Base-by-base conservation (phyloP, 2,329 filamentous ascomycete genomes). In the Tolypocladium nubicola region DNA sequence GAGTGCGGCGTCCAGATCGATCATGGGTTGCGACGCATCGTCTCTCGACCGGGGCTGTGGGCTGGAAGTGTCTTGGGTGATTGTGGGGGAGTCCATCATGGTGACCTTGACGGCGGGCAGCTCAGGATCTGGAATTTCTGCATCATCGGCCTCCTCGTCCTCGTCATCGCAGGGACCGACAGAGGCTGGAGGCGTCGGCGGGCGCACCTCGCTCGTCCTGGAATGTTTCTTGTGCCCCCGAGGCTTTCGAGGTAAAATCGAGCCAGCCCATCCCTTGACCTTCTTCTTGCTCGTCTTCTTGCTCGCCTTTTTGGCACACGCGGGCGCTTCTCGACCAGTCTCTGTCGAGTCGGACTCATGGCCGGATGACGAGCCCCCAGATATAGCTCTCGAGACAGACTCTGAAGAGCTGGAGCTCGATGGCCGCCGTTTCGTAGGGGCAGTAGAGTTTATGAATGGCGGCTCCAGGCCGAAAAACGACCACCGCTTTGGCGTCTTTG, bases 1-100 rank as follows among this genome's bases (percentile, higher is more conserved):
- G 1, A 97, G 79, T 33, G 93, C 94, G 21, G 92, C 93, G 73
- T 99, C 94, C 47, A 99, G 76, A 70, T 99, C 94, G 61, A 99
- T 95, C 70, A 97, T 87, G 9, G 89, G 86, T 66, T 85, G 89
- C 55, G 86, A 80, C 3, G 82, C 70, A 59, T 95, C 89, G 52
- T 86, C 83, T 10, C 83, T 78, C 4, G 61, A 58, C 21, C 65
- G 74, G 73, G 3, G 69, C 59, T 19, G 67, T 57, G 38, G 65
- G 58, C 40, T 68, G 61, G 40, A 19, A 40, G 19, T 26, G 16
- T 52, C 11, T 10, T 66, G 62, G 55, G 63, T 65, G 52, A 56
- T 62, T 3, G 69, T 65, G 3, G 71, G 66, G 13, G 75, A 72
- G 45, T 74, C 73, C 0, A 76, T 78, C 2, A 76, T 70, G 23